A percentile compares a stretch with the other conserved stretches of the same genome.
Conservation (phyloP, 331 rosid species). For the Dryas integrifolia region DNA sequence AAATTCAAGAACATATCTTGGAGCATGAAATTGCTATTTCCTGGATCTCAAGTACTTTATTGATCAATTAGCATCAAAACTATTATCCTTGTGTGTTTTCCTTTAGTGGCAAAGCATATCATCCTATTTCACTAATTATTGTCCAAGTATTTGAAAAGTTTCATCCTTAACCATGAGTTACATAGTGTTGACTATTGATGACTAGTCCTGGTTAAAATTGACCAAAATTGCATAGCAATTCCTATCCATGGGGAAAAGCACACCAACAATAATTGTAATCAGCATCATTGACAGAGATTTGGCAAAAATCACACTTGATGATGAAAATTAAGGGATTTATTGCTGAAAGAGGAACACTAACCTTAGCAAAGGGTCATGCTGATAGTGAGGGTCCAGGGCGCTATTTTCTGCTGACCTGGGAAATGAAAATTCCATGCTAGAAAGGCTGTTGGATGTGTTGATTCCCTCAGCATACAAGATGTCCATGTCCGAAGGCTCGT, state of each 20-base stretch:
- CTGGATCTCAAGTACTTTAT: neutral
- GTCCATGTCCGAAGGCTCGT: constrained; percentile 73
- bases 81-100: neutral
- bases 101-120: neutral
- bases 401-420: constrained; percentile 42
- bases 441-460: constrained; percentile 52
- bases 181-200: neutral
- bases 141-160: neutral
- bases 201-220: neutral
- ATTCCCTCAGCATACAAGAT: constrained; percentile 88
- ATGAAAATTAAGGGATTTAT: neutral
- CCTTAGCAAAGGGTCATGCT: constrained; percentile 56
- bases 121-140: constrained; percentile 2
- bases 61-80: neutral
- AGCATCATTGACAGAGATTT: neutral
- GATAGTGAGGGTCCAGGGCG: constrained; percentile 37
- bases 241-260: neutral
- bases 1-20: constrained; percentile 3
- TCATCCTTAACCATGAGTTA: neutral
- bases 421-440: constrained; percentile 63
- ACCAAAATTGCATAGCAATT: neutral
- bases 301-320: neutral
- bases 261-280: neutral
- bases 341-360: constrained; percentile 28
- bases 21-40: neutral